Evolutionary conservation across 179 eudicot species (phyloP), one percentile per base, ranked within the genome.

Genomic region (Camellia oleifera): DNA sequence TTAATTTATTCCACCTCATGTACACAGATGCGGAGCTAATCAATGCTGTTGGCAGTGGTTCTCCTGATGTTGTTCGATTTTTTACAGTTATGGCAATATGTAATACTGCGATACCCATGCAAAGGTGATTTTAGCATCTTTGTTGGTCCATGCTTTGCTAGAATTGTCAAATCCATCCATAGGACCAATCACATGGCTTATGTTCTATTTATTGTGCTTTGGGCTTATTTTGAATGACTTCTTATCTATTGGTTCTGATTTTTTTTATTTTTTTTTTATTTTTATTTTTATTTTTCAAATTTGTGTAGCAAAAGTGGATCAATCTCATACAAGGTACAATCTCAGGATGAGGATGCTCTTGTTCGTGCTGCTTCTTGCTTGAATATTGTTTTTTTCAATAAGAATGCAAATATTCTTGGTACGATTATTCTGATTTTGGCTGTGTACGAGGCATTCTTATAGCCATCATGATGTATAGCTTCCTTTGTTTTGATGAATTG

Each of bases 301-400:
- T 74, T 23, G 15, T 75, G 45, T 80, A 96, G 99, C 80, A 90
- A 93, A 87, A 90, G 80, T 87, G 99, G 98, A 81, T 90, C 85
- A 71, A 74, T 94, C 72, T 82, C 91, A 69, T 96, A 96, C 76
- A 91, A 96, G 90, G 94, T 97, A 53, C 99, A 92, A 82, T 96
- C 99, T 77, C 99, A 94, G 89, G 99, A 96, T 88, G 99, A 96
- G 87, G 99, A 96, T 83, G 99, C 99, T 77, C 91, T 96, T 83
- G 99, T 96, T 77, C 95, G 87, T 70, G 99, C 98, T 75, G 98
- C 98, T 88, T 94, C 99, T 69, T 82, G 62, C 68, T 79, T 96
- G 89, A 87, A 91, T 83, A 89, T 96, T 97, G 85, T 89, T 82
- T 93, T 92, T 79, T 77, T 90, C 69, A 86, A 85, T 71, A 96